Percentiles rank a stretch among this genome's conserved stretches.
phyloP scores from a whole-genome alignment of 768 basidiomycete species.

The Leccinum aurantiacum region DNA sequence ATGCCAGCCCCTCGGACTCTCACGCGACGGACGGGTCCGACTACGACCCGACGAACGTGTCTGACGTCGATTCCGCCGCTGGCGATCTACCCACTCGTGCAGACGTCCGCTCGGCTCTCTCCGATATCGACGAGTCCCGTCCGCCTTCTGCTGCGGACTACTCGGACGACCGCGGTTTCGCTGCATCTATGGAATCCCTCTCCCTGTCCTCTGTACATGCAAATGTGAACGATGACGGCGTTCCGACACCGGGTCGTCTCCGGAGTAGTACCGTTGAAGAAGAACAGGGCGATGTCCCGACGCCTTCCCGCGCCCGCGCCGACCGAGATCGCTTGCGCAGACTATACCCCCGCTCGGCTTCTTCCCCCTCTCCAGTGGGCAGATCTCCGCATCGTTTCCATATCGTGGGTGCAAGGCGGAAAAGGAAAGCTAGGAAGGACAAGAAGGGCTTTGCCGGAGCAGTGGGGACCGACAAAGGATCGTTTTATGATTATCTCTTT shows the following conservation, averaged over 20 bases:
- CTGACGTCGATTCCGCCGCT: constrained; percentile 27
- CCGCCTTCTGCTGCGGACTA: constrained; percentile 32
- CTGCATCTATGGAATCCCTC: constrained; percentile 35
- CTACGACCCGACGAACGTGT: constrained; percentile 11
- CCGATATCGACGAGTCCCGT: constrained; percentile 31
- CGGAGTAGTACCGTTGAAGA: background rate
- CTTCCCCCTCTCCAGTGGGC: constrained; percentile 57
- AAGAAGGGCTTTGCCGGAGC: constrained; percentile 18
- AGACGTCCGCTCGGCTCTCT: constrained; percentile 16
- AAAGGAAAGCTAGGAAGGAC: constrained; percentile 18
- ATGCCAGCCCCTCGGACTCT: constrained; percentile 41
- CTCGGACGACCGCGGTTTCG: constrained; percentile 33
- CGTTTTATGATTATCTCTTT: constrained; percentile 49
- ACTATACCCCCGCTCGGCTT: constrained; percentile 41
- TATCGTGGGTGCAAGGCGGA: constrained; percentile 9
- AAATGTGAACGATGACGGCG: constrained; percentile 14
- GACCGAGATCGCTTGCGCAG: constrained; percentile 31
- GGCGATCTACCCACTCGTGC: constrained; percentile 5
- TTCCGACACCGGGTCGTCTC: constrained; percentile 7
- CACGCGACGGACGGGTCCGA: constrained; percentile 23
- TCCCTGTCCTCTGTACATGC: constrained; percentile 30
- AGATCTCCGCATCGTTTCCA: constrained; percentile 29
- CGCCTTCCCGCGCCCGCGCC: constrained; percentile 22
- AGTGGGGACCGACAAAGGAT: constrained; percentile 14
- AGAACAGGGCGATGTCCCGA: background rate